Base-by-base conservation (phyloP, 1,284 basidiomycete genomes). In the Malassezia dermatis region DNA sequence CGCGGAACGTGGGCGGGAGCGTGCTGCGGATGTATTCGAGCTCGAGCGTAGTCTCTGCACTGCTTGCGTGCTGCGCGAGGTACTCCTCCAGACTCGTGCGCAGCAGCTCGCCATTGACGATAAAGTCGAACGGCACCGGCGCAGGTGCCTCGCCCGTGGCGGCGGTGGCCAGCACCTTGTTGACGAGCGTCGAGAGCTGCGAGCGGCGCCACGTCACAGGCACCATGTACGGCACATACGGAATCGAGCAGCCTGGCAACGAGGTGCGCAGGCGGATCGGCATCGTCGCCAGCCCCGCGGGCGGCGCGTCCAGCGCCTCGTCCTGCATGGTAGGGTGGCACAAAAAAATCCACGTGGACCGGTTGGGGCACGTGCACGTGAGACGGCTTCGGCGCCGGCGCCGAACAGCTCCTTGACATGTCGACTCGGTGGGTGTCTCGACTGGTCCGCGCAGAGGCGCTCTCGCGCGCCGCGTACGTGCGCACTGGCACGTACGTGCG, bases 111-210 rank as follows among this genome's bases (percentile, higher is more conserved):
- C 89, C 88, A 54, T 82, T 80, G 46, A 94, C 79, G 44, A 98
- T 78, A 76, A 96, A 98, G 76, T 98, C 93, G 69, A 96, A 96
- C 0, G 91, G 93, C 1, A 95, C 79, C 0, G 88, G 83, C 48
- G 54, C 37, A 26, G 48, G 17, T 19, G 48, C 34, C 17, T 32
- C 43, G 19, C 15, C 28, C 28, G 51, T 8, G n/a, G 54, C 43
- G 0, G 80, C 68, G 11, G 89, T 81, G 0, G 81, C 80, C 15
- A 98, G 80, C 1, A 93, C 87, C 71, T 94, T 93, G 79, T 98
- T 98, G 63, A 99, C 85, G 44, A 96, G 84, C 62, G 95, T 90
- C 0, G 91, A 96, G n/a, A 98, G 85, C 71, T 96, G 93, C 73
- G 87, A 94, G 15, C 91, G 84, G 53, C 82, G 83, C 91, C 91